Base-by-base conservation (phyloP, 306 rosid genomes). In the Cicer arietinum region DNA sequence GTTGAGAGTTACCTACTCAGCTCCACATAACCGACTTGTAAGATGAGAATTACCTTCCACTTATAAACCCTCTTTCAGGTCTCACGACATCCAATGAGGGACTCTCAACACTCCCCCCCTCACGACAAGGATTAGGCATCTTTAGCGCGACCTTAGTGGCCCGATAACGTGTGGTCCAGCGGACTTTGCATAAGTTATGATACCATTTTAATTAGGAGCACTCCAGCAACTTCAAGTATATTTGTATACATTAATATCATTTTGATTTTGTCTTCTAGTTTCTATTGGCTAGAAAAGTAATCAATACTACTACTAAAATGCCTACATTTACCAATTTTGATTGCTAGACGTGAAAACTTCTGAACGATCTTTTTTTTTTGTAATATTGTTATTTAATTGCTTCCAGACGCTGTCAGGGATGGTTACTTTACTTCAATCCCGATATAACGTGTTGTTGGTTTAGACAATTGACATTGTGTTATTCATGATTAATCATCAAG, bases 351-450 rank as follows among this genome's bases (percentile, higher is more conserved):
- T 50, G 20, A 59, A 78, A 78, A 70, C 25, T 7, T 47, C 47
- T 3, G 6, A 6, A 53, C 62, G 72, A 12, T 50, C 35, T n/a
- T 6, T 18, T 4, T 13, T 42, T 50, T 58, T 54, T 68, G 37
- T 22, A 20, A 6, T 60, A 30, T 43, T 58, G 6, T 56, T 18
- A 74, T 63, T 76, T 18, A 56, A 47, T 67, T 60, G 10, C 64
- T 74, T 73, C n/a, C 42, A 14, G 65, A 65, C 65, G 65, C 69
- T 58, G 25, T 54, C 39, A 41, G 35, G 75, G 56, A 39, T 45
- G 74, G 35, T 62, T 39, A 39, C 85, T 14, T 64, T 17, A 48
- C 47, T 10, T 57, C 56, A 51, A 67, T 73, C 70, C 14, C 7
- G 7, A 64, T 54, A 14, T 57, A 18, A 18, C 48, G 14, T 51